Evolutionary conservation across 441 rosid genomes (phyloP), one percentile per base, ranked within the genome.

Genomic region (Biscutella laevigata): DNA sequence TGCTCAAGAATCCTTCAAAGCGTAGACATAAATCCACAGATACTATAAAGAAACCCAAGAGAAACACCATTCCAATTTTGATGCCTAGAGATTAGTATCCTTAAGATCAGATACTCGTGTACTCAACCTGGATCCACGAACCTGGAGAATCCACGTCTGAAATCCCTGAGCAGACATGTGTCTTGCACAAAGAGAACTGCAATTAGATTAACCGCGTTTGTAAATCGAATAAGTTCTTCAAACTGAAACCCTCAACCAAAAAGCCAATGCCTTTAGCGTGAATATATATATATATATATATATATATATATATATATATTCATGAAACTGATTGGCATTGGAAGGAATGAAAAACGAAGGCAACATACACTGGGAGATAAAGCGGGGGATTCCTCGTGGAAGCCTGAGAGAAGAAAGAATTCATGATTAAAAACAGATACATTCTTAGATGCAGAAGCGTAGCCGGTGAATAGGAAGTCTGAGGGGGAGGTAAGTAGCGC

Each of bases 131-230:
- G 96, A 95, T 41, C 96, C 98, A 62, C 96, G 83, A 53, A 91
- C 86, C 75, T 91, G 96, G 24, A 91, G 92, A 66, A 92, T 62
- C 98, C 98, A 92, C 0, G 98, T 92, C 63, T 92, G 96, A 72
- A 80, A 92, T 64, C 98, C 98, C 55, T 91, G 83, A 44, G 68
- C 70, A 39, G 94, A 79, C 94, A 88, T 86, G 51, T 76, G 73
- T 33, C 96, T 75, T 4, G 96, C 96, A 75, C n/a, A 91, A 91
- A 9, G 98, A 91, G 45, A 78, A 83, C 95, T 91, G 77, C 70
- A 63, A 50, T 41, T n/a, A 56, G 39, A 53, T 25, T 12, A 51
- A 49, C 24, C 43, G 28, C 7, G 35, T 27, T 42, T 16, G 9
- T 10, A 14, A 41, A 32, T 15, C 21, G 1, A 36, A 44, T 10